Evolutionary conservation across 2,329 filamentous ascomycete species (phyloP), one percentile per base, ranked within the genome.

Genomic region (Xylariomycetidae sp.): DNA sequence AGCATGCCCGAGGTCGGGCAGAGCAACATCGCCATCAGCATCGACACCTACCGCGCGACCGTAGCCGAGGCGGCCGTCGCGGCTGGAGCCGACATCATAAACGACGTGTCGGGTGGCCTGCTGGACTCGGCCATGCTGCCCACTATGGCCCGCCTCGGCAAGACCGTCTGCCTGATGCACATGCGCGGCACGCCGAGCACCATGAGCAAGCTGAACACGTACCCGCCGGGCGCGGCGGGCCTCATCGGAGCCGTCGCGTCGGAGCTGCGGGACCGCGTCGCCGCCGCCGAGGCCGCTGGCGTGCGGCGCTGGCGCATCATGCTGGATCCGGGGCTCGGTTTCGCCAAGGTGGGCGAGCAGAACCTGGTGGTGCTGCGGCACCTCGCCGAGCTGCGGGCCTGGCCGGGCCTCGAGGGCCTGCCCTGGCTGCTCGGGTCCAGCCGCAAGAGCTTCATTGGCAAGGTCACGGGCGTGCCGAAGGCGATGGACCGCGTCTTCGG

Each of bases 271-370:
- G 69, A 63, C 7, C 82, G 89, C 12, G 74, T 97, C 5, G 65
- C 66, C 0, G 85, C 77, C 2, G 92, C 92, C 15, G 72, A 94
- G 58, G 72, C 67, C 11, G 88, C 88, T 0, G 92, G 92, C 1
- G 76, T 98, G 27, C 74, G 86, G 4, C 81, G 89, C 30, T 98
- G 92, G 92, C 85, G 90, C 45, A 94, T 98, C 44, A 80, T 97
- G 20, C 77, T 97, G 2, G 92, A 98, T 56, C 92, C 92, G 0
- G 92, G 92, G 0, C 76, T 98, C 19, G 92, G 92, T 1, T 98
- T 98, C 56, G 88, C 92, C 36, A 98, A 98, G 66, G 81, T 77
- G 1, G 69, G 72, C 34, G 69, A 73, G 25, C 88, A 96, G 57
- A 96, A 96, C 58, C 64, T 96, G 3, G 80, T 88, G 48, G 64